Evolutionary conservation across 2,329 filamentous ascomycete species (phyloP).

Genomic region (Pestalotiopsis sp.): DNA sequence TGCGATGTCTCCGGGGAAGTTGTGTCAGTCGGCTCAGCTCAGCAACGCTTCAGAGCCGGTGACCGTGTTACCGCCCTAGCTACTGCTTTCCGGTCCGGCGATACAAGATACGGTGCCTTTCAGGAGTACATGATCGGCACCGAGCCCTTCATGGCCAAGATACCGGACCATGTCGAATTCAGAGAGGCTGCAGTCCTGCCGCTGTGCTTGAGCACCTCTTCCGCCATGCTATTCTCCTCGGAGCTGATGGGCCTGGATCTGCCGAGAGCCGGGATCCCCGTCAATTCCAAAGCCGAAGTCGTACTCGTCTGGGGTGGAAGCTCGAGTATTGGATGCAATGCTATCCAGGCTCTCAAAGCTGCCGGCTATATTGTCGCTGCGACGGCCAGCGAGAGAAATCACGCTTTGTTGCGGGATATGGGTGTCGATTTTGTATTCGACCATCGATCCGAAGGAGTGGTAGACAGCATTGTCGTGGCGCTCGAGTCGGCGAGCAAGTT

Average conservation of each 20-base stretch:
- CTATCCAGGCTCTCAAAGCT: slow-evolving; percentile 41
- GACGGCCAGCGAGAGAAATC: slow-evolving; percentile 35
- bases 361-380: slow-evolving; percentile 43
- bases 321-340: slow-evolving; percentile 42
- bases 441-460: slow-evolving; percentile 25
- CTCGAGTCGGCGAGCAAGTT: slow-evolving; percentile 28
- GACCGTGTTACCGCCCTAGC: slow-evolving; percentile 25
- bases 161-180: slow-evolving; percentile 20
- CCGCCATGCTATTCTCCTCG: slow-evolving; percentile 17
- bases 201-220: slow-evolving; percentile 20
- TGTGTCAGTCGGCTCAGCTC: slow-evolving; percentile 27
- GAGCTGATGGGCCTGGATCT: slow-evolving; percentile 12
- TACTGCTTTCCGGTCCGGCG: slow-evolving; percentile 10
- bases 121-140: slow-evolving; percentile 16
- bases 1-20: slow-evolving; percentile 35
- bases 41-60: slow-evolving; percentile 24
- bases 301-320: slow-evolving; percentile 34
- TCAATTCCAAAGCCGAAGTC: not conserved
- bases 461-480: slow-evolving; percentile 28
- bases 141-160: not conserved
- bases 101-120: slow-evolving; percentile 21
- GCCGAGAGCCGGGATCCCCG: not conserved
- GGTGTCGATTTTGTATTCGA: slow-evolving; percentile 25
- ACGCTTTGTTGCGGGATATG: slow-evolving; percentile 23
- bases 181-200: slow-evolving; percentile 20